A percentile compares a stretch with the other conserved stretches of the same genome.
Evolutionary conservation across 1,284 basidiomycete species (phyloP).

Genomic region (Ustilago vetiveriae): DNA sequence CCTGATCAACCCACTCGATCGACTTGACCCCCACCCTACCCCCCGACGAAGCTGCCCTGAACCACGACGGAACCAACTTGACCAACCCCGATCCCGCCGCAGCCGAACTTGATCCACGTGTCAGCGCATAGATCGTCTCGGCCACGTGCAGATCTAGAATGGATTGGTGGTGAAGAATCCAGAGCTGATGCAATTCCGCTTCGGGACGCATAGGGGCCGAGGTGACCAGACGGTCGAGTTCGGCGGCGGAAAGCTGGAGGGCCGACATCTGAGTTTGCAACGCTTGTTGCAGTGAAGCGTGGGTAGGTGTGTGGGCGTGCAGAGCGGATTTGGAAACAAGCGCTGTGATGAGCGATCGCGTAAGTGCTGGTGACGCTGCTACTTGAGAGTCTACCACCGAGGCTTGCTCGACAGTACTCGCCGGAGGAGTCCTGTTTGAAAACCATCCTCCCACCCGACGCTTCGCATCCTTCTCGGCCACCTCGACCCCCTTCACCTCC

Average conservation of each 20-base stretch:
- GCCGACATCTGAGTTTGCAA: conserved; percentile 52
- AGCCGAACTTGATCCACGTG: background rate
- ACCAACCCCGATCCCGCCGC: background rate
- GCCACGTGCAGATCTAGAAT: conserved; percentile 54
- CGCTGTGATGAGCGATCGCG: conserved; percentile 43
- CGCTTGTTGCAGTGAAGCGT: conserved; percentile 33
- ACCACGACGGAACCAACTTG: background rate
- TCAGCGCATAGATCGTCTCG: conserved; percentile 59
- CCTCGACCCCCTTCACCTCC: background rate
- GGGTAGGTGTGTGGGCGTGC: conserved; percentile 29
- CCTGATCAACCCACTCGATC: conserved; percentile 36
- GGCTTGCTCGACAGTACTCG: background rate
- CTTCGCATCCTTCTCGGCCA: background rate
- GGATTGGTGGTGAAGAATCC: conserved; percentile 50
- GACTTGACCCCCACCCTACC: conserved; percentile 1
- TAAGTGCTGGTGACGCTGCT: conserved; percentile 30
- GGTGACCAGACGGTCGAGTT: conserved; percentile 22
- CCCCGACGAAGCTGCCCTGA: background rate
- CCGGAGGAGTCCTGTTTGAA: too few relatives aligned
- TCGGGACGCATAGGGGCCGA: background rate
- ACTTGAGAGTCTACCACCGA: background rate
- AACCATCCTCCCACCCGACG: conserved; percentile 16
- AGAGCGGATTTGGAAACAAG: conserved; percentile 53
- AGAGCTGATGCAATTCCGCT: conserved; percentile 40
- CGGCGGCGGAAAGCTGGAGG: conserved; percentile 33